A percentile compares a stretch with the other conserved stretches of the same genome.
Evolutionary conservation across 139 green algal species (phyloP).

Genomic region (Volvox africanus): DNA sequence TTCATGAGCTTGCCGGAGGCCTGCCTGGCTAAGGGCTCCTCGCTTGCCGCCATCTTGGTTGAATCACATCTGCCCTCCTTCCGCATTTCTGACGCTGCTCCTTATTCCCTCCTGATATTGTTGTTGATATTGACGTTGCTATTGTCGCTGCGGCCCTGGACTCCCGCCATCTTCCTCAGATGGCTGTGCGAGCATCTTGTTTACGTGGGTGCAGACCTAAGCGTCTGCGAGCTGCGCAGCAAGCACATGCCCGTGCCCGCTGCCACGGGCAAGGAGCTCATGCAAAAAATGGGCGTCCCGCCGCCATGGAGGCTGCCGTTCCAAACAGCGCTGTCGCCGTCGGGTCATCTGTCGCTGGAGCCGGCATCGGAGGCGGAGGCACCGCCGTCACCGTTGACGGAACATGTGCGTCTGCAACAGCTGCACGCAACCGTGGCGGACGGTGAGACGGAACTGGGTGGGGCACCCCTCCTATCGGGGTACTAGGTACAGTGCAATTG

Average conservation of each 20-base stretch:
- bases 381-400: not conserved
- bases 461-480: no score
- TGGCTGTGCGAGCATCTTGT: conserved; percentile 51
- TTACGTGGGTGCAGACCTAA: conserved; percentile 31
- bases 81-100: no score
- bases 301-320: conserved; percentile 34
- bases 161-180: not conserved
- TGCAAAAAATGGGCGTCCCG: conserved; percentile 42
- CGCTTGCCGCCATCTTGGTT: no score
- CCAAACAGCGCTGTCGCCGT: not conserved
- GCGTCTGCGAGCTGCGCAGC: conserved; percentile 27
- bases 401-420: conserved; percentile 5
- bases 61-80: no score
- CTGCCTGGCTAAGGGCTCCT: no score
- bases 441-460: not conserved
- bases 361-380: not conserved
- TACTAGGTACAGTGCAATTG: no score
- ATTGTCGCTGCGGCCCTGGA: not conserved
- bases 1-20: no score
- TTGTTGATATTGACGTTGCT: no score
- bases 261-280: conserved; percentile 37
- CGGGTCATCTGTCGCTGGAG: not conserved
- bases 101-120: no score
- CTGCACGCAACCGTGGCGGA: not conserved
- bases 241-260: conserved; percentile 48